phyloP scores from a whole-genome alignment of 805 yeast species.

The Geotrichum ghanense region DNA sequence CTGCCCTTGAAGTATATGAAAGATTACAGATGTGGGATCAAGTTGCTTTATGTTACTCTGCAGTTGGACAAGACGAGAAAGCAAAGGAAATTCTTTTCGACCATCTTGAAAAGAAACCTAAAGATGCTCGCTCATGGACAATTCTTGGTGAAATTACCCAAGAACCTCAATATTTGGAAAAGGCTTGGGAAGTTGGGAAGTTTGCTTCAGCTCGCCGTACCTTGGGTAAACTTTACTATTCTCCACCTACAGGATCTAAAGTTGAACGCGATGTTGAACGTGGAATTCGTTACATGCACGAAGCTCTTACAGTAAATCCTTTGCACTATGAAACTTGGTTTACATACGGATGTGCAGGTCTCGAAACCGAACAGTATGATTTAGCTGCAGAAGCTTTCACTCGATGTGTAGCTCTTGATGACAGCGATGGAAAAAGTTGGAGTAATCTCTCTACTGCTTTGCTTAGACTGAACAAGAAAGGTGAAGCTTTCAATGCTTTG shows the following conservation, averaged over 20 bases:
- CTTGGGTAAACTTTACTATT: slow-evolving; percentile 58
- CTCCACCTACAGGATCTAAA: slow-evolving; percentile 49
- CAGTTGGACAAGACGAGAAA: slow-evolving; percentile 58
- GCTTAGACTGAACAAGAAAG: slow-evolving; percentile 47
- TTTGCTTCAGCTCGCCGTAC: slow-evolving; percentile 82
- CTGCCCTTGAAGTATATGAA: slow-evolving; percentile 84
- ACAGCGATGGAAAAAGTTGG: slow-evolving; percentile 76
- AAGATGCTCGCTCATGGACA: slow-evolving; percentile 74
- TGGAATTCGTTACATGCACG: slow-evolving; percentile 60
- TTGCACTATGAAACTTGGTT: slow-evolving; percentile 76
- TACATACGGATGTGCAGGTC: slow-evolving; percentile 81
- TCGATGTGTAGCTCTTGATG: slow-evolving; percentile 79
- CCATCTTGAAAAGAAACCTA: slow-evolving; percentile 45
- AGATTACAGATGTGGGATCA: slow-evolving; percentile 67
- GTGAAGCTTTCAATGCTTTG: slow-evolving; percentile 78
- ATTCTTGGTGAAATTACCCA: slow-evolving; percentile 76
- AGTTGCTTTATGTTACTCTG: slow-evolving; percentile 83
- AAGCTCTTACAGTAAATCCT: slow-evolving; percentile 64
- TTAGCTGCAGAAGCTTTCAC: slow-evolving; percentile 87
- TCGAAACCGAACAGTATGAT: slow-evolving; percentile 59
- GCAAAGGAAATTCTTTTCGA: slow-evolving; percentile 51
- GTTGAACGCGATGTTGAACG: slow-evolving; percentile 36
- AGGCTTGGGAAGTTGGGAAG: slow-evolving; percentile 77
- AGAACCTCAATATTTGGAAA: slow-evolving; percentile 67
- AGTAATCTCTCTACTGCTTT: slow-evolving; percentile 79